A percentile compares a stretch with the other conserved stretches of the same genome.
Evolutionary conservation across 225 moss, liverwort and hornwort species (phyloP).

Genomic region (Asterella californica): DNA sequence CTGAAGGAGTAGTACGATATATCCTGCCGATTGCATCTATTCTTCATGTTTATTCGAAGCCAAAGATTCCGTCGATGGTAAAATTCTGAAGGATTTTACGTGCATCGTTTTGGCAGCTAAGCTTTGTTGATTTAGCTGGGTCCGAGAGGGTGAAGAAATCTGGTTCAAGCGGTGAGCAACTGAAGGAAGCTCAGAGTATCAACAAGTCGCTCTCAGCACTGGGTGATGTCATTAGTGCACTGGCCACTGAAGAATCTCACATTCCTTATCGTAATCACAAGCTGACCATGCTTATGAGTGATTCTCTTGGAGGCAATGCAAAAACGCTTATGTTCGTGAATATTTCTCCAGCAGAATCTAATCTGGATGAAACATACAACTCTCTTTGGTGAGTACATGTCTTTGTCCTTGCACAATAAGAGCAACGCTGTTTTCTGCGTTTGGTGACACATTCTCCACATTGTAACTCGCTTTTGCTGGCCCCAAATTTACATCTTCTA

Average conservation of each 20-base stretch:
- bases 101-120: constrained; percentile 54
- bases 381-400: constrained; percentile 65
- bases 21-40: too few relatives aligned
- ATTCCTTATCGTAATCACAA: constrained; percentile 96
- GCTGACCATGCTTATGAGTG: constrained; percentile 95
- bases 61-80: neutral
- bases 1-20: too few relatives aligned
- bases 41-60: too few relatives aligned
- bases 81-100: constrained; percentile 2
- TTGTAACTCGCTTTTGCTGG: neutral
- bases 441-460: neutral
- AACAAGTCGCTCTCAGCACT: constrained; percentile 91
- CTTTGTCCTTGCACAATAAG: neutral
- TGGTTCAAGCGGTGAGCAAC: constrained; percentile 82
- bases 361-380: constrained; percentile 88
- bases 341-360: constrained; percentile 83
- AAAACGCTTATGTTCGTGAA: constrained; percentile 97
- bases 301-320: constrained; percentile 92
- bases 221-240: constrained; percentile 87
- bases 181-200: constrained; percentile 96
- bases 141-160: constrained; percentile 94
- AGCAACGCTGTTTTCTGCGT: neutral
- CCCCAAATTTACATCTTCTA: neutral
- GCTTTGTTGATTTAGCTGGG: constrained; percentile 91
- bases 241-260: constrained; percentile 84